A percentile compares a stretch with the other conserved stretches of the same genome.
These are phyloP conservation scores for Massarina eburnea DNA, from an alignment of 2,329 filamentous ascomycete genomes.

Conservation along the genomic window DNA sequence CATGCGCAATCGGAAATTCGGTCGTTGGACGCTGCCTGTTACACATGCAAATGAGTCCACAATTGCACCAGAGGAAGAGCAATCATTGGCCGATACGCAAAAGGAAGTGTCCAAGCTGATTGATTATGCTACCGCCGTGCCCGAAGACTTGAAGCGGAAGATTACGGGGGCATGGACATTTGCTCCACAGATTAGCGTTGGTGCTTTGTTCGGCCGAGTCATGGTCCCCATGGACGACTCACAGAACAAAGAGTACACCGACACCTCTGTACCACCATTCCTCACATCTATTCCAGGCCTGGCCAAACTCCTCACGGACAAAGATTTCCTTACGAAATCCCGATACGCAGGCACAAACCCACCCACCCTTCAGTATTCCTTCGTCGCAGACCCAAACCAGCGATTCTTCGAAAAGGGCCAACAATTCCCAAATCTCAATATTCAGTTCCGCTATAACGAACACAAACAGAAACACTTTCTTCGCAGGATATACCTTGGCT, in stretches of 20 bases:
- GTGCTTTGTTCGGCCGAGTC: slow-evolving; percentile 26
- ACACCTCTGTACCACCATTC: slow-evolving; percentile 15
- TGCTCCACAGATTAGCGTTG: slow-evolving; percentile 16
- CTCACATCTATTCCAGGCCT: slow-evolving; percentile 23
- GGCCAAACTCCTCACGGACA: slow-evolving; percentile 20
- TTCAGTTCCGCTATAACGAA: slow-evolving; percentile 23
- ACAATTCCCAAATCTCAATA: slow-evolving; percentile 24
- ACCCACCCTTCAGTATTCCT: slow-evolving; percentile 26
- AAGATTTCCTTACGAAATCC: slow-evolving; percentile 7
- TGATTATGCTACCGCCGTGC: not conserved
- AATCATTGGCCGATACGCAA: not conserved
- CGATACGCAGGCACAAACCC: not conserved
- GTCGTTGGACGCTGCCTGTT: slow-evolving; percentile 30
- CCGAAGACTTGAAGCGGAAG: not conserved
- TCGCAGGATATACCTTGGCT: slow-evolving; percentile 21
- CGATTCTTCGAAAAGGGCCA: slow-evolving; percentile 8
- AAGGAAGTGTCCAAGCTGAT: slow-evolving; percentile 3
- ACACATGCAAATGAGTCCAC: slow-evolving; percentile 6
- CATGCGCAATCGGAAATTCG: slow-evolving; percentile 20
- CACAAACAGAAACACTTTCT: slow-evolving; percentile 13
- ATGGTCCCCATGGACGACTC: slow-evolving; percentile 20
- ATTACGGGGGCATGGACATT: slow-evolving; percentile 14
- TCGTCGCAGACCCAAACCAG: slow-evolving; percentile 22
- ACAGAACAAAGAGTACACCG: slow-evolving; percentile 4
- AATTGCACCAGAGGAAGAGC: not conserved